Evolutionary conservation across 2,329 filamentous ascomycete species (phyloP), one percentile per base, ranked within the genome.

Genomic region (Coniella vitis): DNA sequence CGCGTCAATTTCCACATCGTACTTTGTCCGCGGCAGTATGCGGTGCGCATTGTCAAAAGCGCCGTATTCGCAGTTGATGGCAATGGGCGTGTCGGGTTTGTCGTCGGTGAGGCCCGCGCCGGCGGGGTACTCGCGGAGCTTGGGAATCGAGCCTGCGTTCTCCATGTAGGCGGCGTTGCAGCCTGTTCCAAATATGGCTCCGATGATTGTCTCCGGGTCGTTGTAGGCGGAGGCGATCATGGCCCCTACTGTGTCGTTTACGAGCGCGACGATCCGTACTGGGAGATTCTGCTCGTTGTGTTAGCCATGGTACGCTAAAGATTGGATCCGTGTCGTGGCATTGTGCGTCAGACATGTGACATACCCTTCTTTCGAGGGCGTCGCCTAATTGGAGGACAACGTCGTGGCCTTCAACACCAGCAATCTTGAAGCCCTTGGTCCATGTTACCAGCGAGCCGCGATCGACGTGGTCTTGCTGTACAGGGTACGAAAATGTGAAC

Each of bases 151-250:
- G 56, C 89, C 90, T 56, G 81, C 87, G 61, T 94, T 71, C 69
- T 98, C 93, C 86, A 98, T 95, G 73, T 98, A 98, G 35, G 93
- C 93, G 35, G 91, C 93, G 63, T 98, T 98, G 72, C 93, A 96
- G 51, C 93, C 93, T 12, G 93, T 98, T 60, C 93, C 93, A 61
- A 98, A 98, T 63, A 98, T 98, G 69, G 90, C 96, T 48, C 93
- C 93, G 61, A 97, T 93, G 70, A 83, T 90, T 79, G 96, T 94
- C 58, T 84, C 81, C 38, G 84, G 73, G 64, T 98, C 90, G n/a
- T 91, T 97, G 70, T 98, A 98, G 25, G 89, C 86, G 20, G 91
- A 97, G 53, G 93, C 93, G 61, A 98, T 95, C 61, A 98, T 74
- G 29, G 93, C 98, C 60, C 93, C 93, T 16, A 91, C 97, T 41